A percentile compares a stretch with the other conserved stretches of the same genome.
These are phyloP conservation scores for Solanum chacoense DNA, from an alignment of 305 asterid species.

Conservation along the genomic window DNA sequence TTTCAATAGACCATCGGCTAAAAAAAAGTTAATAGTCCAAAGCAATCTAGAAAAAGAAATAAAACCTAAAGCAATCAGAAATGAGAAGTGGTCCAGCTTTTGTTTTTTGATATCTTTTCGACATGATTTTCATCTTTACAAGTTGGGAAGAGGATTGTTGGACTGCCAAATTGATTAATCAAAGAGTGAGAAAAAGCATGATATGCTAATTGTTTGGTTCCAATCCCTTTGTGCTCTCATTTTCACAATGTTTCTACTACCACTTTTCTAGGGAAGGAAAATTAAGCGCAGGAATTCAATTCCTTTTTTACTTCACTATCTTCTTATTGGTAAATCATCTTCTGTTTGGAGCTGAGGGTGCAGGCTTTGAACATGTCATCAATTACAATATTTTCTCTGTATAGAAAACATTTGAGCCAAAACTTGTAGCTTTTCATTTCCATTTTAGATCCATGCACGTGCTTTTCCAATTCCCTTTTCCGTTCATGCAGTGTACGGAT, in stretches of 20 bases:
- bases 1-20: neutral
- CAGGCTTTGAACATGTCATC: neutral
- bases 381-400: neutral
- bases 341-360: neutral
- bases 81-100: constrained; percentile 24
- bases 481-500: neutral
- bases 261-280: constrained; percentile 11
- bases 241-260: constrained; percentile 6
- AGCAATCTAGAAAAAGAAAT: neutral
- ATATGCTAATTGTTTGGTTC: constrained; percentile 12
- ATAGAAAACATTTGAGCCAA: neutral
- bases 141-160: neutral
- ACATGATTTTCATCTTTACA: neutral
- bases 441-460: neutral
- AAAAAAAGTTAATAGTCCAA: neutral
- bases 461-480: neutral
- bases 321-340: neutral
- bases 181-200: constrained; percentile 2
- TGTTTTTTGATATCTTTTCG: neutral
- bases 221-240: constrained; percentile 7
- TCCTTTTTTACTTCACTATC: neutral
- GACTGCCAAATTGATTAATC: constrained; percentile 8
- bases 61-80: neutral
- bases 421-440: neutral
- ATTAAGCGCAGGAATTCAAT: neutral